Evolutionary conservation across 2,329 filamentous ascomycete species (phyloP), one percentile per base, ranked within the genome.

Genomic region (Annulohypoxylon truncatum): DNA sequence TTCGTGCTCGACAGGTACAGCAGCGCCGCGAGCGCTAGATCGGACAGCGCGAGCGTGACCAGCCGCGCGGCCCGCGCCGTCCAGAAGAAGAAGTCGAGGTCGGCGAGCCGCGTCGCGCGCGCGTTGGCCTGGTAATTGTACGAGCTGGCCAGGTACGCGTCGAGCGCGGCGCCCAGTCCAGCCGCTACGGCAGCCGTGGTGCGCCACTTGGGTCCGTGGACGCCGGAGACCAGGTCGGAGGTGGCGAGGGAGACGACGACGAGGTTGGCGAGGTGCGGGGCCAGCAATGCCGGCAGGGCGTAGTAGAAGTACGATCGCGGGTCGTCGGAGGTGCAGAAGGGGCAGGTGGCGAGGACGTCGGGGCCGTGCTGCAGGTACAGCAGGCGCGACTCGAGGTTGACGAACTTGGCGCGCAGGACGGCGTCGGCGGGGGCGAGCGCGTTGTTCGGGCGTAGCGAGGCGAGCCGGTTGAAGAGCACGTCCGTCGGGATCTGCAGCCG

Each of bases 331-430:
- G 82, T 84, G 85, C 94, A 97, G 81, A 97, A 97, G n/a, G 88
- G 85, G 78, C 94, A 98, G 63, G 88, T 83, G 20, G 89, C 83
- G 35, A 98, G 78, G 7, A 90, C 88, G 31, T 87, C 84, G 0
- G 94, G 92, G 2, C 96, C 96, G 79, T 89, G 96, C 64, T 91
- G 89, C 55, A 96, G 84, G 80, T 97, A 98, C 6, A 97, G 83
- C 64, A 96, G 85, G 57, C 92, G 86, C 50, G 90, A 91, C 70
- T 93, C 89, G 57, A 90, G 81, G 65, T 87, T 90, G 71, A 88
- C 85, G 75, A 98, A 89, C 72, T 90, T 90, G 24, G 82, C 80
- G 55, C 89, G 86, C 8, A 98, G 84, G 22, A 84, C 79, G 53
- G 87, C 82, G 79, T 98, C 94, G 10, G 77, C 64, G 0, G 79